Percentiles rank a stretch among this genome's conserved stretches.
phyloP scores from a whole-genome alignment of 352 stramenopile species.

The Pythium plurisporium region DNA sequence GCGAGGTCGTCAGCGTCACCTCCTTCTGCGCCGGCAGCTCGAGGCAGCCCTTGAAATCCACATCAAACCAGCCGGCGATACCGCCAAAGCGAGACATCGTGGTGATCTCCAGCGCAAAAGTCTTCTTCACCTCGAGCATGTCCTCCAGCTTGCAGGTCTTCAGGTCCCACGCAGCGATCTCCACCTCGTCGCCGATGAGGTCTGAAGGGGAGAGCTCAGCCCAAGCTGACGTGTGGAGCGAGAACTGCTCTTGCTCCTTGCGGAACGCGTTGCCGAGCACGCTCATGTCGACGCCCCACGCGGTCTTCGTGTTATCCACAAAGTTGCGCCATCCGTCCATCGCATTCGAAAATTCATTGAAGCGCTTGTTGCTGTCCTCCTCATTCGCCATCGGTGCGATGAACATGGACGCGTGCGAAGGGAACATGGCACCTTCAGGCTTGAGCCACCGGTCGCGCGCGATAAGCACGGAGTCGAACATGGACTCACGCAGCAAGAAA shows the following conservation, averaged over 20 bases:
- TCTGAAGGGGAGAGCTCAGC: constrained; percentile 66
- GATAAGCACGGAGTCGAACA: constrained; percentile 98
- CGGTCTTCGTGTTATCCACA: constrained; percentile 89
- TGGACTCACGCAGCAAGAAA: constrained; percentile 98
- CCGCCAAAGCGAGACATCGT: constrained; percentile 89
- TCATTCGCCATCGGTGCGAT: constrained; percentile 96
- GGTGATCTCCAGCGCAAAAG: constrained; percentile 77
- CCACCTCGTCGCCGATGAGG: constrained; percentile 80
- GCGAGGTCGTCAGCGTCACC: constrained; percentile 89
- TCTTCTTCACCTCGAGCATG: constrained; percentile 67
- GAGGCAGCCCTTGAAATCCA: constrained; percentile 94
- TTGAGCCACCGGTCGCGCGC: constrained; percentile 97
- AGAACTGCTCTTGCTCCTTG: constrained; percentile 88
- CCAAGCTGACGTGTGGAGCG: constrained; percentile 81
- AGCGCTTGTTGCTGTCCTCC: constrained; percentile 83
- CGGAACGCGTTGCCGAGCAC: constrained; percentile 85
- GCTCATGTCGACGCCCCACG: constrained; percentile 98
- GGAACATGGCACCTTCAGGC: constrained; percentile 96
- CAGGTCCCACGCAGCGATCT: constrained; percentile 79
- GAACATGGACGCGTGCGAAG: constrained; percentile 97
- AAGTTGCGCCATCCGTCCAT: constrained; percentile 86
- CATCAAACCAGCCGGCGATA: constrained; percentile 99
- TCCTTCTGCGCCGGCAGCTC: constrained; percentile 71
- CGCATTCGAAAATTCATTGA: constrained; percentile 74
- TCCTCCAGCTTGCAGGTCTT: constrained; percentile 83